Conservation (phyloP, 2,329 filamentous ascomycete species). For the Aspergillus viridinutans region DNA sequence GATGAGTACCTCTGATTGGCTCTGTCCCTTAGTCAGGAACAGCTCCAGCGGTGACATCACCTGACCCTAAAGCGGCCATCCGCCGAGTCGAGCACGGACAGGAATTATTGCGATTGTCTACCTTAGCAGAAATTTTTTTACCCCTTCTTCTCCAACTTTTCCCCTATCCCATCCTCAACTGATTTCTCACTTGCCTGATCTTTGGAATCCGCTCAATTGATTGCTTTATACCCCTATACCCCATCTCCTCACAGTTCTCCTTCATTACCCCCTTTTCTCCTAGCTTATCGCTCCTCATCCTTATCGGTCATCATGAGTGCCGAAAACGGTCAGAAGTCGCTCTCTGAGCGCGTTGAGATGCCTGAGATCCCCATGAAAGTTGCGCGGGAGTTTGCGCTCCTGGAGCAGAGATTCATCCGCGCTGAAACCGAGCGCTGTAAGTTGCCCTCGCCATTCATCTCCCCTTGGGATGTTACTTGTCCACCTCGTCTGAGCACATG, state of each 20-base stretch:
- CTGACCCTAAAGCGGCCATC: conserved; percentile 25
- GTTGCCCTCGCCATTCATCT: conserved; percentile 52
- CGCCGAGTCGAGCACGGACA: neutral
- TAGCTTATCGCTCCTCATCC: neutral
- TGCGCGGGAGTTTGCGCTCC: conserved; percentile 60
- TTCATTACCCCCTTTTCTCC: neutral
- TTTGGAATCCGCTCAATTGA: neutral
- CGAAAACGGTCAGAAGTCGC: conserved; percentile 23
- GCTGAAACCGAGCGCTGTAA: conserved; percentile 67
- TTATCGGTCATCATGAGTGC: conserved; percentile 13
- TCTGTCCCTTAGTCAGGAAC: neutral
- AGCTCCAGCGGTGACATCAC: conserved; percentile 1
- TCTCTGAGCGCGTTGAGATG: conserved; percentile 33
- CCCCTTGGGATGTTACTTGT: neutral
- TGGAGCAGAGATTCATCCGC: conserved; percentile 81
- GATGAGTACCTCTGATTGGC: neutral
- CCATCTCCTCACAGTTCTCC: neutral
- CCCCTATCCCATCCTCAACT: neutral
- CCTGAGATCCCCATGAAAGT: conserved; percentile 46
- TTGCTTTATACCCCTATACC: neutral
- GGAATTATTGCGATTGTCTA: neutral
- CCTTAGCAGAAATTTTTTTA: neutral
- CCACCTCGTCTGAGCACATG: neutral
- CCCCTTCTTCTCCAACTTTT: neutral
- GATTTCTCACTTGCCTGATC: neutral